A percentile compares a stretch with the other conserved stretches of the same genome.
These are phyloP conservation scores for Trichoderma sp. DNA, from an alignment of 2,329 filamentous ascomycete genomes.

Conservation along the genomic window DNA sequence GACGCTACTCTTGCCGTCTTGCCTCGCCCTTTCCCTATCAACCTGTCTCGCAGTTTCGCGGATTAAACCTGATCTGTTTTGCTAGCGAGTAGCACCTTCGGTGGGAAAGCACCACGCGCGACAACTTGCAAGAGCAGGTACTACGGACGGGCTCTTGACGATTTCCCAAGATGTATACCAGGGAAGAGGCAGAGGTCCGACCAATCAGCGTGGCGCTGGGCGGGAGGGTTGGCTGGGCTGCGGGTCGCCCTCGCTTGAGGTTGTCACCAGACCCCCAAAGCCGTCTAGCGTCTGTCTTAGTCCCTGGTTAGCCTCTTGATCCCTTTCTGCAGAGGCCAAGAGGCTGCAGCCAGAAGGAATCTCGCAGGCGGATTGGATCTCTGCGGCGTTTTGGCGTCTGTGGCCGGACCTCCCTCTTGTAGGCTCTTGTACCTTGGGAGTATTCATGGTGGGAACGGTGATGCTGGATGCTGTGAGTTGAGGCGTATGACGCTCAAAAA, in stretches of 20 bases:
- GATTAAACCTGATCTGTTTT: no score
- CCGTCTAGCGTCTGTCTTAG: neutral
- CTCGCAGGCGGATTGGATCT: conserved; percentile 15
- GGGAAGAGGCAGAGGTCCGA: conserved; percentile 1
- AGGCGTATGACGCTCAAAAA: neutral
- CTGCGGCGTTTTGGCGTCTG: neutral
- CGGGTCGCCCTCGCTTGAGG: conserved; percentile 19
- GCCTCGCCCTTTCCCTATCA: neutral
- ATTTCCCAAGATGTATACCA: neutral
- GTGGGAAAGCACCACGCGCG: no score
- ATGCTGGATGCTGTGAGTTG: neutral
- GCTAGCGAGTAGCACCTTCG: no score
- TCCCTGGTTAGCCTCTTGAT: neutral
- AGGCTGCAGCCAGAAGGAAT: conserved; percentile 9
- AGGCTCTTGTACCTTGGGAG: neutral
- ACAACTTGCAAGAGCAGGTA: conserved; percentile 11
- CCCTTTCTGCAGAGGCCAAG: conserved; percentile 13
- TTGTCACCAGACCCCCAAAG: conserved; percentile 26
- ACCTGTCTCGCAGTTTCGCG: neutral
- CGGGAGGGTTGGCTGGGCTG: conserved; percentile 20
- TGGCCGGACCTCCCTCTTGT: neutral
- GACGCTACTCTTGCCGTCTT: neutral
- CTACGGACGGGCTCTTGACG: neutral
- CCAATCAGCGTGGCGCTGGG: conserved; percentile 17
- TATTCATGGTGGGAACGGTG: neutral